Conservation (phyloP, 768 basidiomycete species). For the Crassisporium funariophilum region DNA sequence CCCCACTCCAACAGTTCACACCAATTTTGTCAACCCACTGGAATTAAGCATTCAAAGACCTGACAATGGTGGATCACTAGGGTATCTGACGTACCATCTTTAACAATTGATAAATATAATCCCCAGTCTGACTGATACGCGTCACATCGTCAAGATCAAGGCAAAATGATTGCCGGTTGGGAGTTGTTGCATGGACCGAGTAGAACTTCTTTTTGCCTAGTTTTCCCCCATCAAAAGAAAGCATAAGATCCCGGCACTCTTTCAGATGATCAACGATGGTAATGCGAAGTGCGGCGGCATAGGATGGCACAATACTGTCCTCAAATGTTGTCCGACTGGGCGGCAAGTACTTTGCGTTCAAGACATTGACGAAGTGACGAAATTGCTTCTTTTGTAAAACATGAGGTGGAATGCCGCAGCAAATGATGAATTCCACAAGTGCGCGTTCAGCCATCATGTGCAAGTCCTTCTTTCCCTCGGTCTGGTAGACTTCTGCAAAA, state of each 20-base stretch:
- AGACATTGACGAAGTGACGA: not conserved
- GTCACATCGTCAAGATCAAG: not conserved
- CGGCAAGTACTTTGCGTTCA: constrained; percentile 4
- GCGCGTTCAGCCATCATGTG: not conserved
- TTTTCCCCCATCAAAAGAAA: constrained; percentile 12
- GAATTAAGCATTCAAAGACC: not conserved
- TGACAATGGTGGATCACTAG: not conserved
- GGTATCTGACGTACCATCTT: not conserved
- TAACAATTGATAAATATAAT: not conserved
- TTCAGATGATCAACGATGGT: constrained; percentile 1
- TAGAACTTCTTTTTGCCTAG: too few species aligned
- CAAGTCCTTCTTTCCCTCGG: not conserved
- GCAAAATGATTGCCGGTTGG: not conserved
- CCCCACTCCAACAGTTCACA: not conserved
- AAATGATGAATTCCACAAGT: constrained; percentile 4
- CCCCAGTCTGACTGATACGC: not conserved
- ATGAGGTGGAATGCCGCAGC: constrained; percentile 3
- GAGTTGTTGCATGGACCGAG: too few species aligned
- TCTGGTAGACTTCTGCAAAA: not conserved
- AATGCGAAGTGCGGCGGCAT: not conserved
- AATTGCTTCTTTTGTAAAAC: not conserved
- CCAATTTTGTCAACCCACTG: constrained; percentile 1
- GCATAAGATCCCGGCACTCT: constrained; percentile 1
- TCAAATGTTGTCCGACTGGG: constrained; percentile 4
- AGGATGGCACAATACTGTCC: not conserved